Evolutionary conservation across 1,284 basidiomycete genomes (phyloP), one percentile per base, ranked within the genome.

Genomic region (Porodaedalea pini): DNA sequence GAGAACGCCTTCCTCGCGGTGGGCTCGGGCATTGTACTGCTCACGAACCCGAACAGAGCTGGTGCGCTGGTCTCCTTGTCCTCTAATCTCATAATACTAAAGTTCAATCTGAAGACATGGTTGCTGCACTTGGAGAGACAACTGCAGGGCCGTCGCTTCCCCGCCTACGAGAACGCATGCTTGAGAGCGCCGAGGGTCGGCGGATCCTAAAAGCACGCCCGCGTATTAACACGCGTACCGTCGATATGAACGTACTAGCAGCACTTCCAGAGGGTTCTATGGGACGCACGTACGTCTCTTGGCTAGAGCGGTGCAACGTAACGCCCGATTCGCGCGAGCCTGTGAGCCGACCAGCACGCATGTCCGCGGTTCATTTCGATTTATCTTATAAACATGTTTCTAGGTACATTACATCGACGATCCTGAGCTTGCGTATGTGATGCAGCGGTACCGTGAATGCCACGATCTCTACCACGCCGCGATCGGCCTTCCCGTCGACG

Each of bases 361-460:
- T 71, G 7, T 29, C 51, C 31, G 41, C 21, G 21, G 7, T 37
- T 58, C 32, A 45, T 37, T 10, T 5, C 4, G 11, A 50, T 39
- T 37, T 59, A 37, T 37, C 21, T 2, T 45, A 21, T 25, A 34
- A 17, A 43, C 41, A 31, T 21, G 54, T 25, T 53, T 32, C 21
- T 79, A 90, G 93, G 93, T 97, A 3, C 90, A 88, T 64, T 98
- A 98, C 70, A 90, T 99, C 64, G 83, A 92, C 67, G 93, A 96
- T 64, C 91, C 93, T 1, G 92, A 94, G 66, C 81, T 96, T 10
- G 94, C 94, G 27, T 97, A 98, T 71, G 92, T 98, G 56, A 94
- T 99, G 88, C 93, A 97, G 65, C 88, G 97, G 43, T 99, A 99
- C 71, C 89, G 97, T 37, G 95, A 99, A 75, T 96, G 91, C 64